These are phyloP conservation scores for Coniella lustricola DNA, from an alignment of 2,329 filamentous ascomycete genomes.

Conservation along the genomic window DNA sequence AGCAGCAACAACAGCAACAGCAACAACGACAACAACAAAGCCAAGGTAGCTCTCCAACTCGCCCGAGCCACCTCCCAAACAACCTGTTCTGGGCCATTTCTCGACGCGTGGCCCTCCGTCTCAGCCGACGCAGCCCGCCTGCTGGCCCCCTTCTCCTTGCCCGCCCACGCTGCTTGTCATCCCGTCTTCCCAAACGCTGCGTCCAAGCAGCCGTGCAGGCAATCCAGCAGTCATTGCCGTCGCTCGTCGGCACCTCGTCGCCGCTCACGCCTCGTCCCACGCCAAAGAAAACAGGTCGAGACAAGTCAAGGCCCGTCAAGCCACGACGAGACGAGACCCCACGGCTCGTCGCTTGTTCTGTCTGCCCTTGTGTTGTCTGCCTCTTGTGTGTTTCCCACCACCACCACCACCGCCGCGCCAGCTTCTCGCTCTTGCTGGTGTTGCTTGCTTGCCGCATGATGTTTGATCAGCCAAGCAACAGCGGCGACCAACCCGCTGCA, in stretches of 20 bases:
- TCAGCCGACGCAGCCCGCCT: neutral
- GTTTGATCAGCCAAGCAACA: constrained; percentile 17
- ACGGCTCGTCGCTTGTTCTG: no score
- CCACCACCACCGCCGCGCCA: neutral
- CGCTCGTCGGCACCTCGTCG: neutral
- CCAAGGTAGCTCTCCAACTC: neutral
- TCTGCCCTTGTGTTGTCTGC: neutral
- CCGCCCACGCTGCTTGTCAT: neutral
- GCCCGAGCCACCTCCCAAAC: no score
- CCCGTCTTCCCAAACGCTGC: no score
- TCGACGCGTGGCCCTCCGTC: neutral
- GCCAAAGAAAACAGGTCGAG: no score
- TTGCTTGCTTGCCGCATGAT: constrained; percentile 14
- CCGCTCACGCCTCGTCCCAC: no score
- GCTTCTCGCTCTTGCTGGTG: constrained; percentile 1
- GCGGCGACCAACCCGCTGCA: constrained; percentile 12
- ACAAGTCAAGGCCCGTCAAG: no score
- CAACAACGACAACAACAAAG: neutral
- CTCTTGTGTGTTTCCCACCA: neutral
- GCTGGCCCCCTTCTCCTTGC: neutral
- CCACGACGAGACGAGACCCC: no score
- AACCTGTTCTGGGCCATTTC: no score
- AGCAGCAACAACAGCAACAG: neutral
- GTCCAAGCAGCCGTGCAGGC: no score
- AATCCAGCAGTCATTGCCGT: constrained; percentile 1